Conservation (phyloP, 139 green algal genomes). For the Coelastrella sp. region DNA sequence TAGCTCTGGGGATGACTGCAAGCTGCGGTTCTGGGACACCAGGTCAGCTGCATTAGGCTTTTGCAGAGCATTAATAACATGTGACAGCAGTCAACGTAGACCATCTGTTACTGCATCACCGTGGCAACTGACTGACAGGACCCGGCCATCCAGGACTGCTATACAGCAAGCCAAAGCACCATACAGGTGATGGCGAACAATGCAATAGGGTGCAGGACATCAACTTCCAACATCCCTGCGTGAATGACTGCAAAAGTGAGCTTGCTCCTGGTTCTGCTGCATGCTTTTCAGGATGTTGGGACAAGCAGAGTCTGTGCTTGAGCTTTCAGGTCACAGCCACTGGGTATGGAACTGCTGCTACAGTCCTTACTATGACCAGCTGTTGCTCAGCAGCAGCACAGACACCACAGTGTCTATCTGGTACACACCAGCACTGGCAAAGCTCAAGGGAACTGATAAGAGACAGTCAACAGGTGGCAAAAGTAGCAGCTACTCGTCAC, state of each 20-base stretch:
- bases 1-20: slow-evolving; percentile 85
- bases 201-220: too few species aligned
- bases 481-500: slow-evolving; percentile 1
- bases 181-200: too few species aligned
- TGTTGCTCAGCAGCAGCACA: slow-evolving; percentile 78
- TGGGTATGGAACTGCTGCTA: slow-evolving; percentile 85
- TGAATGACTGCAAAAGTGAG: too few species aligned
- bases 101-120: too few species aligned
- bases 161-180: too few species aligned
- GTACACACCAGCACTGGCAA: slow-evolving; percentile 62
- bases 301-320: slow-evolving; percentile 64
- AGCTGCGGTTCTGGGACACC: slow-evolving; percentile 86
- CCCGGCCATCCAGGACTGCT: too few species aligned
- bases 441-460: slow-evolving; percentile 8
- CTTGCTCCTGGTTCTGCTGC: not conserved
- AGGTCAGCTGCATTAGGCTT: slow-evolving; percentile 49
- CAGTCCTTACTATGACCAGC: slow-evolving; percentile 77
- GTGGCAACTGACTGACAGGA: too few species aligned
- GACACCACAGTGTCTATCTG: slow-evolving; percentile 77
- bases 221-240: too few species aligned
- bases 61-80: too few species aligned
- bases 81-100: too few species aligned
- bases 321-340: slow-evolving; percentile 81
- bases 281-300: slow-evolving; percentile 49
- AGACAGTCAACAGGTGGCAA: not conserved